These are phyloP conservation scores for Venturiaceae sp. DNA, from an alignment of 2,329 filamentous ascomycete species.

Conservation along the genomic window DNA sequence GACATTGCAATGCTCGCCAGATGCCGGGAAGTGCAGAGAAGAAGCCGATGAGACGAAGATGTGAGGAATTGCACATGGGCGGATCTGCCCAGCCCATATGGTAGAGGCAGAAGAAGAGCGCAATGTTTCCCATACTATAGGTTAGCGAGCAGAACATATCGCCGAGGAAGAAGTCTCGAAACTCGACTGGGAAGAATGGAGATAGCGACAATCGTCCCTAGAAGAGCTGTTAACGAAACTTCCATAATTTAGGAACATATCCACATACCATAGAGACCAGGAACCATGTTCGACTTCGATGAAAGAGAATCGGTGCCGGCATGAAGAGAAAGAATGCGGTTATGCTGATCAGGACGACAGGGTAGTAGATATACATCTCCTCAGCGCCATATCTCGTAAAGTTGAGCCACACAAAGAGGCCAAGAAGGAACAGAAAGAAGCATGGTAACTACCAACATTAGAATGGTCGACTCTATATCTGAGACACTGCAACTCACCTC, in stretches of 20 bases:
- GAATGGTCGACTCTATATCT: no score
- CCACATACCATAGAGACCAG: slow-evolving; percentile 74
- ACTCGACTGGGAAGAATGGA: slow-evolving; percentile 87
- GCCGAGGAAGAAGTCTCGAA: slow-evolving; percentile 92
- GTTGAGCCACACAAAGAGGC: slow-evolving; percentile 81
- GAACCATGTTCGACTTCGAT: slow-evolving; percentile 75
- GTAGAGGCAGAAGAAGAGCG: slow-evolving; percentile 92
- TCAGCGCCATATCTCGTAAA: slow-evolving; percentile 61
- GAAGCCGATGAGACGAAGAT: slow-evolving; percentile 79
- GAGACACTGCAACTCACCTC: slow-evolving; percentile 53
- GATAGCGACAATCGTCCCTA: slow-evolving; percentile 79
- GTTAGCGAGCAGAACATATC: slow-evolving; percentile 97
- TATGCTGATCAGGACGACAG: slow-evolving; percentile 65
- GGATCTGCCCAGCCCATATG: slow-evolving; percentile 59
- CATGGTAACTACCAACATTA: slow-evolving; percentile 55
- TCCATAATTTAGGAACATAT: background rate
- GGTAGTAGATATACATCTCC: slow-evolving; percentile 74
- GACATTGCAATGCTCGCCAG: slow-evolving; percentile 83
- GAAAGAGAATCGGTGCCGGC: slow-evolving; percentile 64
- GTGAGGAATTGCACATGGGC: slow-evolving; percentile 69
- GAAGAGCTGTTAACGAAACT: slow-evolving; percentile 18
- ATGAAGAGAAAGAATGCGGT: slow-evolving; percentile 62
- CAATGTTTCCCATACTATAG: slow-evolving; percentile 81
- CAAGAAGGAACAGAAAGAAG: slow-evolving; percentile 67
- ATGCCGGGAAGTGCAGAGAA: slow-evolving; percentile 74